Evolutionary conservation across 2,329 filamentous ascomycete species (phyloP).

Genomic region (Trichoderma aggressivum): DNA sequence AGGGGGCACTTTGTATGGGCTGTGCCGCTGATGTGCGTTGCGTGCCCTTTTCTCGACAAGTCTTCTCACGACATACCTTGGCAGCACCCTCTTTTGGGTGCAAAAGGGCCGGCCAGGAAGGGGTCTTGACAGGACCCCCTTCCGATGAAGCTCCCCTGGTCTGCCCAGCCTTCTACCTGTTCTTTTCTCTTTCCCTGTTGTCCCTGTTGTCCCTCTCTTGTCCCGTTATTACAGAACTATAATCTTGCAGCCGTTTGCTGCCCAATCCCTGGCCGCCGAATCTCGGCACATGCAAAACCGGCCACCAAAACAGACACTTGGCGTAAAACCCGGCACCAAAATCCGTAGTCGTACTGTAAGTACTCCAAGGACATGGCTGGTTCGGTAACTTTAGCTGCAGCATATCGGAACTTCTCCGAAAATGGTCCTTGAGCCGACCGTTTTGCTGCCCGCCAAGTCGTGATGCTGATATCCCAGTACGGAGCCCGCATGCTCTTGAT

Average conservation of each 20-base stretch:
- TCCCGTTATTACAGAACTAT: not conserved
- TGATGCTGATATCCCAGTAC: not conserved
- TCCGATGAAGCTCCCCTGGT: not conserved
- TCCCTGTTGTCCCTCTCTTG: not conserved
- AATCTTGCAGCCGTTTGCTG: not conserved
- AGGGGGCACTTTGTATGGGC: not conserved
- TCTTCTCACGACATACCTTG: not conserved
- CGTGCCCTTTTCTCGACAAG: not conserved
- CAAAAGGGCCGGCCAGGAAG: not conserved
- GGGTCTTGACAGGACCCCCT: not conserved
- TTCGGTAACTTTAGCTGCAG: not conserved
- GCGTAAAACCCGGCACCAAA: not conserved
- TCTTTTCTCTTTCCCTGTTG: not conserved
- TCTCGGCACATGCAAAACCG: not conserved
- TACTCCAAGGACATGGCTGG: too few relatives aligned
- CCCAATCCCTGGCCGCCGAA: not conserved
- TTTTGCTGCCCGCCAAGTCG: not conserved
- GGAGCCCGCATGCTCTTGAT: not conserved
- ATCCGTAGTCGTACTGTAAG: not conserved
- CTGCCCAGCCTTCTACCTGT: not conserved
- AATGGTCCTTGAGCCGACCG: not conserved
- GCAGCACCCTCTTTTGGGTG: not conserved
- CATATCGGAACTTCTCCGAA: constrained; percentile 15
- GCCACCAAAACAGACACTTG: not conserved
- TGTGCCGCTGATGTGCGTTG: not conserved